These are phyloP conservation scores for Flaveria linearis DNA, from an alignment of 129 eudicot genomes.

Conservation along the genomic window DNA sequence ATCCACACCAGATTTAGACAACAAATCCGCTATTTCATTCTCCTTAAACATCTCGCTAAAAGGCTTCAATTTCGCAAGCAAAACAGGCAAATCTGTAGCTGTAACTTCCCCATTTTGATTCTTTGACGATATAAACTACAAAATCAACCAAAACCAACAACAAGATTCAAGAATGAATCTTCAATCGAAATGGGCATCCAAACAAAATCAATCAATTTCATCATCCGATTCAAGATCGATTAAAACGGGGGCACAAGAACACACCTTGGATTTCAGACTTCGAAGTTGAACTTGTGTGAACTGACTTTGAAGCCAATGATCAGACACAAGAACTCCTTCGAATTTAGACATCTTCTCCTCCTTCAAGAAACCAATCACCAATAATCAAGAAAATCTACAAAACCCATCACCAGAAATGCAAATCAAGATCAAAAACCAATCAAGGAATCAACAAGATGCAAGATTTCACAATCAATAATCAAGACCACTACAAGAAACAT, in stretches of 20 bases:
- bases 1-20: slow-evolving; percentile 57
- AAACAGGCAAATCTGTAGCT: slow-evolving; percentile 59
- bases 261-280: slow-evolving; percentile 70
- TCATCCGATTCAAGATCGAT: slow-evolving; percentile 3
- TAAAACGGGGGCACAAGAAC: neutral
- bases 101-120: slow-evolving; percentile 60
- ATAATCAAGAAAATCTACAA: slow-evolving; percentile 17
- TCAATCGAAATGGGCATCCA: slow-evolving; percentile 9
- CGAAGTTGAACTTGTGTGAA: slow-evolving; percentile 91
- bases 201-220: slow-evolving; percentile 1
- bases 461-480: too few relatives aligned
- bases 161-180: slow-evolving; percentile 12
- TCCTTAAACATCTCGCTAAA: slow-evolving; percentile 51
- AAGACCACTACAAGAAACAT: neutral
- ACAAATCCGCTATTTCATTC: slow-evolving; percentile 50
- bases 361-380: slow-evolving; percentile 17
- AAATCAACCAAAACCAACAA: slow-evolving; percentile 11
- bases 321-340: slow-evolving; percentile 85
- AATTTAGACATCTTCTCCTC: slow-evolving; percentile 66
- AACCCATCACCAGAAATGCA: neutral
- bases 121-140: slow-evolving; percentile 57
- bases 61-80: slow-evolving; percentile 65
- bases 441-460: neutral
- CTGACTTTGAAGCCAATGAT: slow-evolving; percentile 93
- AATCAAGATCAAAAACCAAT: slow-evolving; percentile 11